Conservation (phyloP, 345 rosid species). For the Jatropha curcas region DNA sequence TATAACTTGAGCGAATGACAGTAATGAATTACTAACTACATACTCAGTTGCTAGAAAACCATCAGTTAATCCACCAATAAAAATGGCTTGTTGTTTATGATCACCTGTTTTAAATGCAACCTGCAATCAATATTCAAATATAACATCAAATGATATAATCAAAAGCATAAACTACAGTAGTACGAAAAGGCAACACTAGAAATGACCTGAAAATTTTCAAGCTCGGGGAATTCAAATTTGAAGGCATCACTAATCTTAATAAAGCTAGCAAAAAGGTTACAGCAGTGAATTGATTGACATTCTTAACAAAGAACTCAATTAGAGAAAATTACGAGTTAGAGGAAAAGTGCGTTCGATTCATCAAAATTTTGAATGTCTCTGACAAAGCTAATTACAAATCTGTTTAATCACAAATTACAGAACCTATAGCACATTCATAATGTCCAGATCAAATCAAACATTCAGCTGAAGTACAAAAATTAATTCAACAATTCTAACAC, state of each 20-base stretch:
- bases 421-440: not conserved
- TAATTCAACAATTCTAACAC: not conserved
- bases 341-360: not conserved
- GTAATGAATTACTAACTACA: slow-evolving; percentile 21
- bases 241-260: no score
- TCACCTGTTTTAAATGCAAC: slow-evolving; percentile 96
- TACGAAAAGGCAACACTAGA: not conserved
- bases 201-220: not conserved
- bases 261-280: not conserved
- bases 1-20: not conserved
- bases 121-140: slow-evolving; percentile 32
- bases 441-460: not conserved
- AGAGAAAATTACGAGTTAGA: not conserved
- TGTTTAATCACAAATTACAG: no score
- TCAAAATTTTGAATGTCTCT: not conserved
- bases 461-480: not conserved
- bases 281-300: not conserved
- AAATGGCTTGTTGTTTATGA: slow-evolving; percentile 80
- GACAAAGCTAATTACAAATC: not conserved
- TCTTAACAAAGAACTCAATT: not conserved
- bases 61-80: slow-evolving; percentile 88
- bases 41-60: slow-evolving; percentile 93
- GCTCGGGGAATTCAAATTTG: no score
- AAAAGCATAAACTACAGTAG: not conserved
- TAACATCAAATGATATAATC: slow-evolving; percentile 9